Evolutionary conservation across 192 early-diverging fungal species (phyloP).

Genomic region (Rhizoclosmatium sp.): DNA sequence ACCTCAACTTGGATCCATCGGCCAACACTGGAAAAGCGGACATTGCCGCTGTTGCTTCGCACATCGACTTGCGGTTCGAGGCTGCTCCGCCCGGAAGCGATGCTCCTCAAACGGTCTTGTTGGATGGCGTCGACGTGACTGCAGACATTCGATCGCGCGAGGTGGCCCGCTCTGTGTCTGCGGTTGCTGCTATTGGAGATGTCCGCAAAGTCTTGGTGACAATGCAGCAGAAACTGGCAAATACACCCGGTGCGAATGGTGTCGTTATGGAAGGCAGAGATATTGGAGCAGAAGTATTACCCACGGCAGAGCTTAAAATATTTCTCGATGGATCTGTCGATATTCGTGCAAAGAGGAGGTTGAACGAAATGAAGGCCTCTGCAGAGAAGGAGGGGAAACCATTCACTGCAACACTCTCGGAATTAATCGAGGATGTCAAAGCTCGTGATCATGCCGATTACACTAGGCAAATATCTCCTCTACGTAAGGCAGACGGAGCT

Average conservation of each 20-base stretch:
- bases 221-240: slow-evolving; percentile 9
- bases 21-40: not conserved
- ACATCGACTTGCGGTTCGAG: slow-evolving; percentile 33
- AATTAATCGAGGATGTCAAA: slow-evolving; percentile 30
- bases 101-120: slow-evolving; percentile 4
- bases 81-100: too few species aligned
- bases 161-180: slow-evolving; percentile 65
- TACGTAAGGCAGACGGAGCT: slow-evolving; percentile 75
- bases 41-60: slow-evolving; percentile 18
- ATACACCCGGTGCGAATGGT: slow-evolving; percentile 44
- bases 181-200: slow-evolving; percentile 61
- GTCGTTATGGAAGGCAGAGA: slow-evolving; percentile 88
- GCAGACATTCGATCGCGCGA: slow-evolving; percentile 62
- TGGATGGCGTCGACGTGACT: slow-evolving; percentile 74
- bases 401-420: not conserved
- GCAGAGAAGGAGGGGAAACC: not conserved
- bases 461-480: slow-evolving; percentile 69
- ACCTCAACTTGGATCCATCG: not conserved
- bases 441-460: slow-evolving; percentile 73
- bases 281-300: slow-evolving; percentile 78
- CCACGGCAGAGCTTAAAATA: slow-evolving; percentile 79
- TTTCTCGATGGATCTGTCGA: slow-evolving; percentile 72
- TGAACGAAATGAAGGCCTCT: slow-evolving; percentile 60
- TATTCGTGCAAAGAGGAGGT: slow-evolving; percentile 73
- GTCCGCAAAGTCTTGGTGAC: not conserved